A percentile compares a stretch with the other conserved stretches of the same genome.
Conservation (phyloP, 495 filamentous ascomycete genomes). For the Bryoglossum gracile region DNA sequence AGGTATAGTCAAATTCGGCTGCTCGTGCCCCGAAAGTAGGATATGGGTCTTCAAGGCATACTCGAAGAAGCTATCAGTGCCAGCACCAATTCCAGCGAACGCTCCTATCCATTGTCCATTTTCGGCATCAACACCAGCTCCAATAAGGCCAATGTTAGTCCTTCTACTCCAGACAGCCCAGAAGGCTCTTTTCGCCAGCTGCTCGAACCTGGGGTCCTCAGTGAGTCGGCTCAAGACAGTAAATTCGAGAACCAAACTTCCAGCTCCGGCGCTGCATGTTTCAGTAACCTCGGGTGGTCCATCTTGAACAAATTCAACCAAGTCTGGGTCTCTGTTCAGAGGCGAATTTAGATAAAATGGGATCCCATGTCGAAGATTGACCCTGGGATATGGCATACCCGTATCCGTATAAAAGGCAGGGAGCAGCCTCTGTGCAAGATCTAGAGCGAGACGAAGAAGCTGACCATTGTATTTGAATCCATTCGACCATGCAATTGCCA, state of each 20-base stretch:
- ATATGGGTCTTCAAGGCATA: constrained; percentile 94
- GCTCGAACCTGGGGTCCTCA: constrained; percentile 78
- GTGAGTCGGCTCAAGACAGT: constrained; percentile 83
- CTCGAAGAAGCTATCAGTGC: constrained; percentile 96
- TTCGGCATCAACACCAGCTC: constrained; percentile 87
- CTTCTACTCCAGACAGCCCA: constrained; percentile 89
- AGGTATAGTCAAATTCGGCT: constrained; percentile 37
- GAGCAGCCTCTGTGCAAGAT: constrained; percentile 74
- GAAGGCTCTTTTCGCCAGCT: constrained; percentile 83
- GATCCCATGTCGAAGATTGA: constrained; percentile 87
- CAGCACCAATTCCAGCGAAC: constrained; percentile 87
- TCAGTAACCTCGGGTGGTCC: constrained; percentile 58
- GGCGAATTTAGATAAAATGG: constrained; percentile 84
- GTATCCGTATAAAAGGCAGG: constrained; percentile 86
- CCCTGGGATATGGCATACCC: constrained; percentile 87
- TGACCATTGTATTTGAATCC: constrained; percentile 86
- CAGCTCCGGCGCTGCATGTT: constrained; percentile 92
- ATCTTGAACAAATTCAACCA: constrained; percentile 19
- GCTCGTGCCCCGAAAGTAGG: constrained; percentile 64
- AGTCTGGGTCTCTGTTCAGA: constrained; percentile 41
- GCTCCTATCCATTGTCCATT: constrained; percentile 82
- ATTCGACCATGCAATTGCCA: constrained; percentile 58
- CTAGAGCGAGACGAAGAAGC: constrained; percentile 73
- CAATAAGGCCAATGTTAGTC: constrained; percentile 81
- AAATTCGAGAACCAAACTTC: constrained; percentile 89